Conservation (phyloP, 768 basidiomycete species). For the Calvatia gigantea region DNA sequence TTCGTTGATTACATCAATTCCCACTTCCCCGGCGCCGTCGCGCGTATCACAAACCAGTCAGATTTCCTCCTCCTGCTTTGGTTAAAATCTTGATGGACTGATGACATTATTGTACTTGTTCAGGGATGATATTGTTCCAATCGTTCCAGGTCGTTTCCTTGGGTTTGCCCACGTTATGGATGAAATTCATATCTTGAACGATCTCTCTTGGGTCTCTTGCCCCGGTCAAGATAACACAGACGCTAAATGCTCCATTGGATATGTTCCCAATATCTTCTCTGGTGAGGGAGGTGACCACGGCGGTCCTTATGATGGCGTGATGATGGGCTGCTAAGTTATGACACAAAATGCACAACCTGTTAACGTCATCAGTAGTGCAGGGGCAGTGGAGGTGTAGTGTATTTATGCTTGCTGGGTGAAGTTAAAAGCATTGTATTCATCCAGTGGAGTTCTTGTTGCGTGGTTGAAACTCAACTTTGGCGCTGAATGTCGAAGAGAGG, state of each 20-base stretch:
- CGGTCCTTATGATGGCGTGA: constrained; percentile 15
- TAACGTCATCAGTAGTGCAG: too few relatives aligned
- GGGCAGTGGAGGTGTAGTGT: neutral
- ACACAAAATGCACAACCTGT: too few relatives aligned
- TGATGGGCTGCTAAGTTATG: neutral
- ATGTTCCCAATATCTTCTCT: constrained; percentile 21
- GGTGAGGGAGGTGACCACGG: constrained; percentile 22
- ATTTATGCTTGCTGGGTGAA: too few relatives aligned
- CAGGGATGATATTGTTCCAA: constrained; percentile 26
- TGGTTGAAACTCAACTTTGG: too few relatives aligned
- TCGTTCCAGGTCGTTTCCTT: constrained; percentile 30
- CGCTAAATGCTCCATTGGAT: constrained; percentile 18
- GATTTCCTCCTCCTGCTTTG: neutral
- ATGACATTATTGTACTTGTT: neutral
- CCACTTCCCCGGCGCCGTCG: constrained; percentile 16
- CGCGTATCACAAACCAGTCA: constrained; percentile 21
- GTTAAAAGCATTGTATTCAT: too few relatives aligned
- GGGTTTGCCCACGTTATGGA: constrained; percentile 36
- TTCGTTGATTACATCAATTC: constrained; percentile 22
- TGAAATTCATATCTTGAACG: constrained; percentile 36
- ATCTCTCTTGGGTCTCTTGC: constrained; percentile 24
- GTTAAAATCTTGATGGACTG: neutral
- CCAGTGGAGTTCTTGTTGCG: too few relatives aligned
- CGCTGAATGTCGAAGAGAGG: neutral
- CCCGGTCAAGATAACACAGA: constrained; percentile 25